These are phyloP conservation scores for Leishmania braziliensis DNA, from an alignment of 208 protist species.

Conservation along the genomic window DNA sequence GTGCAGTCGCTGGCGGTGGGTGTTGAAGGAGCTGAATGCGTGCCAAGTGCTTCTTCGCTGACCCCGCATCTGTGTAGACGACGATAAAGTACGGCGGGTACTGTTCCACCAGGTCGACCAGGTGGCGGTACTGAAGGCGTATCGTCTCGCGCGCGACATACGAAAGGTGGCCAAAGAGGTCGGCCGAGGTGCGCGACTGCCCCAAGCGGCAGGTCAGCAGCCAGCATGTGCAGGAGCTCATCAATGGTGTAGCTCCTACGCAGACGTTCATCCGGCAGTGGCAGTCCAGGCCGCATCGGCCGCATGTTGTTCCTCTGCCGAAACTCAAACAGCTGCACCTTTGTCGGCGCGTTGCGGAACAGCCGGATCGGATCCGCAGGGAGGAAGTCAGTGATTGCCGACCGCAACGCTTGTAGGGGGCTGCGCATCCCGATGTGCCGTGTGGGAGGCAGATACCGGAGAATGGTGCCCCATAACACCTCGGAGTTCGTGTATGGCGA, in stretches of 20 bases:
- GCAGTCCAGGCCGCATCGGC: conserved; percentile 50
- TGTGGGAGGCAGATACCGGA: conserved; percentile 45
- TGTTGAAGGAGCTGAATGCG: conserved; percentile 32
- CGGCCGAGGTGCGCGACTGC: conserved; percentile 11
- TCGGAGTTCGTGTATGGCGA: conserved; percentile 45
- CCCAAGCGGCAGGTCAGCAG: conserved; percentile 35
- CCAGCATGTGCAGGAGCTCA: conserved; percentile 51
- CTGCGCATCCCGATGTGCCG: conserved; percentile 47
- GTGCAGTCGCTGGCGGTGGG: conserved; percentile 17
- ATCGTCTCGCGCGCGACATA: conserved; percentile 47
- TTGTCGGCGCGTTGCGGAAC: conserved; percentile 38
- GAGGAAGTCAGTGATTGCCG: conserved; percentile 45
- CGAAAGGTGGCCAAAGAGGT: conserved; percentile 44
- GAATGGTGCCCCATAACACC: conserved; percentile 45
- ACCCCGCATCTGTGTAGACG: conserved; percentile 31
- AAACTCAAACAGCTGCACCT: conserved; percentile 72
- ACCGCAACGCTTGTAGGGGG: conserved; percentile 40
- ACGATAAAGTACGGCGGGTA: conserved; percentile 60
- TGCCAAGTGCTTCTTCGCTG: conserved; percentile 6
- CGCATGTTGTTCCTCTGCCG: conserved; percentile 43
- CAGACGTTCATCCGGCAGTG: conserved; percentile 54
- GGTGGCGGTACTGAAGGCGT: conserved; percentile 19
- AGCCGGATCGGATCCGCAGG: conserved; percentile 36
- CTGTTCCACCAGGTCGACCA: conserved; percentile 34
- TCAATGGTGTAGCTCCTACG: conserved; percentile 46